Base-by-base conservation (phyloP, 192 early-diverging fungal species). In the Lobulomyces angularis region DNA sequence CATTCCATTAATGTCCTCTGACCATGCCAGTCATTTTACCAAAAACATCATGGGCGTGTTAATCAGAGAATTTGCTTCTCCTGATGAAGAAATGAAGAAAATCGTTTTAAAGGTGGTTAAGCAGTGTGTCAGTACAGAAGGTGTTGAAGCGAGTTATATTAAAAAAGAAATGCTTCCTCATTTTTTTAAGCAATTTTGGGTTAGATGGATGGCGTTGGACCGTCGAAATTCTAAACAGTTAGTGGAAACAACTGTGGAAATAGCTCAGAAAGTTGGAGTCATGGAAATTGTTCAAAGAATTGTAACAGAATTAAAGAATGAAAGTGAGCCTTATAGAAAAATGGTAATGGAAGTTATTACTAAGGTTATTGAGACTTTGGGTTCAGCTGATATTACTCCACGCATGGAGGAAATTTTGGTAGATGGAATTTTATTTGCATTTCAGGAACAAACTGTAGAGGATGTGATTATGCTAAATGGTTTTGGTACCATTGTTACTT, bases 271-370 rank as follows among this genome's bases (percentile, higher is more conserved):
- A 51, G 91, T 89, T 8, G 91, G 91, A 11, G 92, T 89, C 1
- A 77, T 88, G 1, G 89, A 88, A 51, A 82, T 99, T 42, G 74
- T 97, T 12, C 62, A 60, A 0, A 65, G 81, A 31, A 82, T 97
- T 43, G 90, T 92, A 2, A 75, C 86, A 31, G 86, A 88, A 32
- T 69, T 99, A 14, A 95, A 96, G 65, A 91, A 99, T 58, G 95
- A 95, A 39, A 77, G 77, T 5, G 90, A 90, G 43, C 77, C 81
- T 16, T 90, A 87, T 58, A 76, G 95, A 9, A 87, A 83, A 53
- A 96, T 99, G 93, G 90, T 88, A 3, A 91, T 96, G 90, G 91
- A 95, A 56, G 88, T 90, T 1, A 83, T 96, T 28, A 83, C 83
- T 40, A 79, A 82, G 37, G 84, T 90, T 8, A 59, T 69, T n/a